Percentiles rank a stretch among this genome's conserved stretches.
phyloP scores from a whole-genome alignment of 805 yeast genomes.

The Kodamaea nitidulidarum region DNA sequence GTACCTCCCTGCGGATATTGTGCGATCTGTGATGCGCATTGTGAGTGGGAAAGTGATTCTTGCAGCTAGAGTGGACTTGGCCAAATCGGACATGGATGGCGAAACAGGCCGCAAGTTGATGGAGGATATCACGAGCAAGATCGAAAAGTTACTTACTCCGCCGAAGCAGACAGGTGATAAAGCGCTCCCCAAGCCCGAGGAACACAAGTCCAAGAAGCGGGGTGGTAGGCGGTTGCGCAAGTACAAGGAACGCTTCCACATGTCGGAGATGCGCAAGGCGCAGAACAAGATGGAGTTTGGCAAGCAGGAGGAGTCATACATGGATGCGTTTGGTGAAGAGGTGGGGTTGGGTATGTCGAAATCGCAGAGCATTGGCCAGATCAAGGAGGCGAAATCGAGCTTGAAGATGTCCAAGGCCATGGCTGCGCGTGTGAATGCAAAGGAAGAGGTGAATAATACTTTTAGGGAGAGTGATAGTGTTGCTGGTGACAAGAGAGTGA shows the following conservation, averaged over 20 bases:
- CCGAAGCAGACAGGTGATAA: constrained; percentile 61
- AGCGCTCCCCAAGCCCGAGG: constrained; percentile 72
- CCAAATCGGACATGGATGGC: constrained; percentile 42
- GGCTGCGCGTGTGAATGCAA: constrained; percentile 44
- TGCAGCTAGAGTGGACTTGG: constrained; percentile 78
- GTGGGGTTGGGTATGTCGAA: constrained; percentile 75
- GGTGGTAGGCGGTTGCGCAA: constrained; percentile 83
- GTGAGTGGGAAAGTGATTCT: constrained; percentile 73
- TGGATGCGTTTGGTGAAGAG: constrained; percentile 73
- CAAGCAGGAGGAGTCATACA: constrained; percentile 56
- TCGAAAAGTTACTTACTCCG: constrained; percentile 72
- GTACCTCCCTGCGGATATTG: constrained; percentile 51
- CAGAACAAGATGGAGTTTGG: constrained; percentile 87
- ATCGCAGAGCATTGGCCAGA: constrained; percentile 21
- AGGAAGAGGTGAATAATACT: constrained; percentile 13
- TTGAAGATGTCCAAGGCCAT: constrained; percentile 62
- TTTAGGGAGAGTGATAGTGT: constrained; percentile 8
- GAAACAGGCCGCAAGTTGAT: constrained; percentile 55
- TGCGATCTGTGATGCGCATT: constrained; percentile 71
- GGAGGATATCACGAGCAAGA: constrained; percentile 54
- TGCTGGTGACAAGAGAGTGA: constrained; percentile 17
- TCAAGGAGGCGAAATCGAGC: constrained; percentile 42
- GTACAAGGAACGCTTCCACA: constrained; percentile 72
- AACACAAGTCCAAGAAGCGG: constrained; percentile 71
- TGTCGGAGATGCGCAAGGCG: constrained; percentile 76